A percentile compares a stretch with the other conserved stretches of the same genome.
These are phyloP conservation scores for Lachancea nothofagi DNA, from an alignment of 805 yeast genomes.

Conservation along the genomic window DNA sequence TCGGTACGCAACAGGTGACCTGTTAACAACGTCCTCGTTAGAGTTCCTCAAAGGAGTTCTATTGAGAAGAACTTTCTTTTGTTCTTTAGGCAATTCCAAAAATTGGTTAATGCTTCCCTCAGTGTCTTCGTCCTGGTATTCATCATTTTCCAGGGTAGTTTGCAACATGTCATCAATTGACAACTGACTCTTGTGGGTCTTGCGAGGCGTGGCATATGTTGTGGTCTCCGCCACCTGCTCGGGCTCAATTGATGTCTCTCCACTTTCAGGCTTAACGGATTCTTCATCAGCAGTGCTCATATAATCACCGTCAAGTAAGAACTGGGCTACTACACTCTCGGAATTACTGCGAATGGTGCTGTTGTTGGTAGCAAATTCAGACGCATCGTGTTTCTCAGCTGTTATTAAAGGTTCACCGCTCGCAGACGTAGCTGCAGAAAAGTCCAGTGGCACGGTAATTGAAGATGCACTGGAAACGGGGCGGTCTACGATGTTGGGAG, in stretches of 20 bases:
- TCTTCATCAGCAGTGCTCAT: constrained; percentile 7
- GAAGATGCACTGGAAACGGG: constrained; percentile 5
- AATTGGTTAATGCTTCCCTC: not conserved
- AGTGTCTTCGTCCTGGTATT: constrained; percentile 1
- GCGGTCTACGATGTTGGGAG: constrained; percentile 1
- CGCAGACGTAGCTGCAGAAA: constrained; percentile 8
- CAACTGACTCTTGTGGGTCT: constrained; percentile 7
- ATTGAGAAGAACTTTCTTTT: constrained; percentile 12
- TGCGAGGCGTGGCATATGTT: not conserved
- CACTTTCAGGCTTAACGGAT: constrained; percentile 3
- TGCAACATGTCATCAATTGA: constrained; percentile 23
- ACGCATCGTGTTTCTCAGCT: constrained; percentile 1
- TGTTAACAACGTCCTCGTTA: constrained; percentile 12
- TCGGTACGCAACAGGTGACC: constrained; percentile 18
- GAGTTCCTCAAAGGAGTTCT: constrained; percentile 25
- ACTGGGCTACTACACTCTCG: constrained; percentile 25
- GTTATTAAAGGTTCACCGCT: constrained; percentile 2
- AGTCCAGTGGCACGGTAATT: constrained; percentile 12
- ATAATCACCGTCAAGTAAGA: constrained; percentile 17
- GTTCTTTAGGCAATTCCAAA: constrained; percentile 1
- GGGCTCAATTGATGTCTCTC: no score
- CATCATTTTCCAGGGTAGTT: constrained; percentile 20
- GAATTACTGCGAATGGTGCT: constrained; percentile 10
- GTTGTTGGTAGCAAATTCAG: constrained; percentile 1
- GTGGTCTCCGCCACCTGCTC: no score